phyloP scores from a whole-genome alignment of 495 filamentous ascomycete species.

The Oleoguttula mirabilis region DNA sequence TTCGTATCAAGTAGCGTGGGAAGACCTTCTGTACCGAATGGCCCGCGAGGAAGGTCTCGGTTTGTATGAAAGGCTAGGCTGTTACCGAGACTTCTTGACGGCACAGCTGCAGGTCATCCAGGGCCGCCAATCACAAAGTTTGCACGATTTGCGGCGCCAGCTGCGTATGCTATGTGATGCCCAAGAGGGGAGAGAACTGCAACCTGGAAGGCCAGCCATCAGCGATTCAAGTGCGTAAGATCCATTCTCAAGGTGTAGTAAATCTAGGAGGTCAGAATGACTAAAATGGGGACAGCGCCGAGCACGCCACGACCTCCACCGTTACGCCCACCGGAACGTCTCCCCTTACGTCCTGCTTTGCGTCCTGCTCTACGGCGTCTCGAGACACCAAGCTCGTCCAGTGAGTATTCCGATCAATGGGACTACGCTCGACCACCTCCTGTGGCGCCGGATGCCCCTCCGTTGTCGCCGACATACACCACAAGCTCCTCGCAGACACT shows the following conservation, averaged over 20 bases:
- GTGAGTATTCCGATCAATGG: neutral
- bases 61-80: conserved; percentile 40
- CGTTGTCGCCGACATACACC: conserved; percentile 25
- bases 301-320: conserved; percentile 13
- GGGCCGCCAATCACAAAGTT: conserved; percentile 30
- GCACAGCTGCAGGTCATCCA: conserved; percentile 37
- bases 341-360: no score
- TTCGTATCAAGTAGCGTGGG: conserved; percentile 42
- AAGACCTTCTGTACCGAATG: conserved; percentile 38
- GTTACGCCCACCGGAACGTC: no score
- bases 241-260: no score
- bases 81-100: conserved; percentile 41
- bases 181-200: conserved; percentile 7
- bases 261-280: conserved; percentile 1
- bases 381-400: conserved; percentile 5
- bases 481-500: conserved; percentile 18
- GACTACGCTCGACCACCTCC: conserved; percentile 11
- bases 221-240: conserved; percentile 1
- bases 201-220: no score
- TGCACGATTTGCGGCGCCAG: conserved; percentile 10
- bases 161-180: conserved; percentile 17
- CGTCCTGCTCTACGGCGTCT: neutral
- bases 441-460: conserved; percentile 22
- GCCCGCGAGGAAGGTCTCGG: conserved; percentile 38
- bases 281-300: neutral